Evolutionary conservation across 352 stramenopile genomes (phyloP).

Genomic region (Plasmopara muralis): DNA sequence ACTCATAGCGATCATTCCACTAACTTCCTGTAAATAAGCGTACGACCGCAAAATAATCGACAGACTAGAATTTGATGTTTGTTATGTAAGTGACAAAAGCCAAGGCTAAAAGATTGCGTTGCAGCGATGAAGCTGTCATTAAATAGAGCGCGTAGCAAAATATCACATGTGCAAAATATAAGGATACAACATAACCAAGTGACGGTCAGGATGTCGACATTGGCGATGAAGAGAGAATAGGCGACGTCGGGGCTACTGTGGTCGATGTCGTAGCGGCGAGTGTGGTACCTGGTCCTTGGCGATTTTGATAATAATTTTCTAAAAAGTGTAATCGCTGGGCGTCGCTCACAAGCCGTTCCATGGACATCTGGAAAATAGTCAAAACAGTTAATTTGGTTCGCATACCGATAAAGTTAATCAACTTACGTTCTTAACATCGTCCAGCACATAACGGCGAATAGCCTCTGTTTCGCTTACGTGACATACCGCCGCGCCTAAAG

Average conservation of each 20-base stretch:
- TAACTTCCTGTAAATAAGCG: too few relatives aligned
- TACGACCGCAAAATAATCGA: too few relatives aligned
- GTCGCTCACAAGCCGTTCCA: constrained; percentile 70
- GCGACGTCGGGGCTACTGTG: constrained; percentile 11
- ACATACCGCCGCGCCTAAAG: constrained; percentile 20
- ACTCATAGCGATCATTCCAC: too few relatives aligned
- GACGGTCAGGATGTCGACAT: constrained; percentile 29
- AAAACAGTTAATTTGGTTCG: neutral
- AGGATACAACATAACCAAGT: constrained; percentile 15
- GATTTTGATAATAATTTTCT: constrained; percentile 48
- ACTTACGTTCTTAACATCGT: constrained; percentile 63
- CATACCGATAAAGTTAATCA: constrained; percentile 4
- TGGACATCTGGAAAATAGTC: constrained; percentile 47
- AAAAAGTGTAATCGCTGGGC: constrained; percentile 68
- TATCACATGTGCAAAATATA: constrained; percentile 23
- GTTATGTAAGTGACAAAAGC: too few relatives aligned
- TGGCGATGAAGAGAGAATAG: constrained; percentile 17
- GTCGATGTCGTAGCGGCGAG: constrained; percentile 16
- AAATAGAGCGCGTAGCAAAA: constrained; percentile 37
- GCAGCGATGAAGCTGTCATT: constrained; percentile 3
- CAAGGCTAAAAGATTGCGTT: too few relatives aligned
- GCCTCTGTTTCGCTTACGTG: constrained; percentile 57
- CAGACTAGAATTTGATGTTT: too few relatives aligned
- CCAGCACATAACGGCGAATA: constrained; percentile 53
- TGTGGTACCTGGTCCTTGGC: constrained; percentile 7